Conservation (phyloP, 192 early-diverging fungal genomes). For the Linnemannia exigua region DNA sequence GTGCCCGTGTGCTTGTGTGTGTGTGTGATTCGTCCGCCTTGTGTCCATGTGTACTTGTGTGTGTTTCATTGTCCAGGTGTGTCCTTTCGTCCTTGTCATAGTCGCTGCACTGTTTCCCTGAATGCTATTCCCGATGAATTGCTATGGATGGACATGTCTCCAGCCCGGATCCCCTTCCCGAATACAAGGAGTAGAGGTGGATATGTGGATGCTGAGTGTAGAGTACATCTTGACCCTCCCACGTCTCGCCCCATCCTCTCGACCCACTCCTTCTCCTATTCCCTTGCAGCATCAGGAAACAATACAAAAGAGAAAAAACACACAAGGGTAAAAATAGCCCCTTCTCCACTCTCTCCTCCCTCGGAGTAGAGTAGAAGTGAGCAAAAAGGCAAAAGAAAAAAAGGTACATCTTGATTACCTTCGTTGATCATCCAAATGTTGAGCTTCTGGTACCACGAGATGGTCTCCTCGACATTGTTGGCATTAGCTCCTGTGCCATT, state of each 20-base stretch:
- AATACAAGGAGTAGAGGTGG: no score
- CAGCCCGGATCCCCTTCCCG: no score
- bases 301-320: background rate
- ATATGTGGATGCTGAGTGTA: no score
- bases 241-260: no score
- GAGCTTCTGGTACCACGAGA: conserved; percentile 52
- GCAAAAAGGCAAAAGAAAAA: background rate
- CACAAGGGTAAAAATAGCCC: background rate
- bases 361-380: background rate
- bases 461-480: conserved; percentile 12
- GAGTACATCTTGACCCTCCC: no score
- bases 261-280: background rate
- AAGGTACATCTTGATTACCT: no score
- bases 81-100: no score
- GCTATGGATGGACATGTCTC: no score
- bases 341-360: background rate
- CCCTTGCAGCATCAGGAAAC: conserved; percentile 6
- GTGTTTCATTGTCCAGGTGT: no score
- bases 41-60: background rate
- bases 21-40: background rate
- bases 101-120: no score
- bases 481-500: background rate
- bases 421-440: conserved; percentile 66
- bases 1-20: background rate
- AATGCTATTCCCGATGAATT: no score